Percentiles rank a stretch among this genome's conserved stretches.
These are phyloP conservation scores for Cerrena zonata DNA, from an alignment of 1,284 basidiomycete genomes.

Conservation along the genomic window DNA sequence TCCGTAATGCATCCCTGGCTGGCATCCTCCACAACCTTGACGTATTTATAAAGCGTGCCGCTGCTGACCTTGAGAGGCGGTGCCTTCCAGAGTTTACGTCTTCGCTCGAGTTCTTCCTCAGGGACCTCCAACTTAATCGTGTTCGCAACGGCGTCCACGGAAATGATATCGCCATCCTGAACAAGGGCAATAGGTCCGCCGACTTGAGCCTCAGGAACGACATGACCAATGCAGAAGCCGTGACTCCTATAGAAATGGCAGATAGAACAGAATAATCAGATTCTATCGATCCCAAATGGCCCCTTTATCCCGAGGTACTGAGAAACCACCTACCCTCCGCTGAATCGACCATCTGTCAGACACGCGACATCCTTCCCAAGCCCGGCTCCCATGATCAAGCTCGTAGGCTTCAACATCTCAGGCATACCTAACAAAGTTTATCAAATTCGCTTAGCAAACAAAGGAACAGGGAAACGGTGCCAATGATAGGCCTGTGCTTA, in stretches of 20 bases:
- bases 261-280: too few species aligned
- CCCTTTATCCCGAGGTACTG: too few species aligned
- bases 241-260: conserved; percentile 37
- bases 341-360: conserved; percentile 90
- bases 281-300: too few species aligned
- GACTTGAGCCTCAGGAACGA: conserved; percentile 83
- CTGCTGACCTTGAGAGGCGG: conserved; percentile 80
- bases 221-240: conserved; percentile 88
- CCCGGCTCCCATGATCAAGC: conserved; percentile 90
- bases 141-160: conserved; percentile 82
- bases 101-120: conserved; percentile 63
- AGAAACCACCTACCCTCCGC: conserved; percentile 66
- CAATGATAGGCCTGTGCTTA: conserved; percentile 29
- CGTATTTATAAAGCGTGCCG: conserved; percentile 86
- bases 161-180: conserved; percentile 79
- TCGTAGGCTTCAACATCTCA: conserved; percentile 90
- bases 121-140: conserved; percentile 71
- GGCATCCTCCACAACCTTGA: conserved; percentile 80
- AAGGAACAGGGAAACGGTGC: too few species aligned
- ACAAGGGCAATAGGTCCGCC: conserved; percentile 90
- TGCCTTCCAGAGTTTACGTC: conserved; percentile 68
- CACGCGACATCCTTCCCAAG: conserved; percentile 85
- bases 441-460: neutral
- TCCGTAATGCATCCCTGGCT: conserved; percentile 87
- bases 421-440: conserved; percentile 67